Percentiles rank a stretch among this genome's conserved stretches.
phyloP scores from a whole-genome alignment of 2,329 filamentous ascomycete genomes.

The Aspergillus sp. region DNA sequence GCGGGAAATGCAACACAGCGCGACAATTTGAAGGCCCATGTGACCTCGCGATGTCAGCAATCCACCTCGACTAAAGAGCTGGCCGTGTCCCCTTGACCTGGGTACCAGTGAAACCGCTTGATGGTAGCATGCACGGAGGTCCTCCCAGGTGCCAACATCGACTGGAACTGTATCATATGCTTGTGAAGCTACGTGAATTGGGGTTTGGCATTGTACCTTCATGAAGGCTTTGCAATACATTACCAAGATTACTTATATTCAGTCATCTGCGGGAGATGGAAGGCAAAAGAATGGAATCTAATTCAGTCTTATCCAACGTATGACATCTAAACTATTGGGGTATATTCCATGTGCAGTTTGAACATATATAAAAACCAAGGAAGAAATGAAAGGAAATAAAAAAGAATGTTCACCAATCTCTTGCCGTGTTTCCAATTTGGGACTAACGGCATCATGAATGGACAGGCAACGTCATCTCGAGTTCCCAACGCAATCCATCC shows the following conservation, averaged over 20 bases:
- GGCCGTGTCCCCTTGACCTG: not conserved
- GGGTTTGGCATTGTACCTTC: too few relatives aligned
- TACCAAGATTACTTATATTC: too few relatives aligned
- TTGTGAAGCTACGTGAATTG: too few relatives aligned
- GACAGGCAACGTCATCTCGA: not conserved
- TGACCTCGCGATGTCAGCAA: not conserved
- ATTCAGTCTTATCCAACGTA: not conserved
- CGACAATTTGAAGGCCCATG: not conserved
- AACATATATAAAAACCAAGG: conserved; percentile 1
- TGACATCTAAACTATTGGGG: conserved; percentile 1
- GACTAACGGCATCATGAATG: not conserved
- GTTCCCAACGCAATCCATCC: too few relatives aligned
- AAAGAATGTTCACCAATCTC: not conserved
- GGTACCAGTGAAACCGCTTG: too few relatives aligned
- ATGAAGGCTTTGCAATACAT: too few relatives aligned
- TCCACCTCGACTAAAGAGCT: not conserved
- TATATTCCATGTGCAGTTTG: conserved; percentile 1
- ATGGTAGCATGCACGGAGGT: too few relatives aligned
- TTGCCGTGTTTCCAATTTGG: too few relatives aligned
- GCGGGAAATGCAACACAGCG: not conserved
- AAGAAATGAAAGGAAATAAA: too few relatives aligned
- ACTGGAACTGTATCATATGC: too few relatives aligned
- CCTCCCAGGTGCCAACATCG: too few relatives aligned
- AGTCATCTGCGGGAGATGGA: not conserved
- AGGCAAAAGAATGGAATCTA: not conserved